These are phyloP conservation scores for Microcera coccophila DNA, from an alignment of 2,329 filamentous ascomycete species.

Conservation along the genomic window DNA sequence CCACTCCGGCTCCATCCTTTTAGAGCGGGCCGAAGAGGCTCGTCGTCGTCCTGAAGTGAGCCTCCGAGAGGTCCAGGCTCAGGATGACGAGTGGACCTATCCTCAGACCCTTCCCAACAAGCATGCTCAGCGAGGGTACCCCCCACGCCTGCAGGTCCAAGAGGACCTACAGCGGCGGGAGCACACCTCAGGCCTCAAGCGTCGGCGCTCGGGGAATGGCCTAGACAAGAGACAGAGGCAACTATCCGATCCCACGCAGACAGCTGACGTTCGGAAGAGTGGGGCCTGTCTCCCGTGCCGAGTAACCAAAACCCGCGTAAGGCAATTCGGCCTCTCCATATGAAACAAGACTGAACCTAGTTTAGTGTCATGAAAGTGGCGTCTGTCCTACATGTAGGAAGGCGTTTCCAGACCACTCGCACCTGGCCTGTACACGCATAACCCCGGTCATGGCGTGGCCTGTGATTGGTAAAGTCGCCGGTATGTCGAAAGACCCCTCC, in stretches of 20 bases:
- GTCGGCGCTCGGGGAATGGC: conserved; percentile 33
- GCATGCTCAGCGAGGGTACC: conserved; percentile 29
- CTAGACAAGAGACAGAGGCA: conserved; percentile 36
- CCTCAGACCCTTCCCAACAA: conserved; percentile 35
- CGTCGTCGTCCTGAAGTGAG: conserved; percentile 29
- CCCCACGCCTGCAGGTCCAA: conserved; percentile 31
- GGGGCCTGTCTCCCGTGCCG: conserved; percentile 48
- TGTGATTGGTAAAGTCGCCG: conserved; percentile 36
- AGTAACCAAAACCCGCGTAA: conserved; percentile 46
- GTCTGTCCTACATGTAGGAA: conserved; percentile 41
- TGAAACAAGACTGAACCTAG: conserved; percentile 27
- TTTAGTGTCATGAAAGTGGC: conserved; percentile 39
- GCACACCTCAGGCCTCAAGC: conserved; percentile 31
- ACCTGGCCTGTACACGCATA: conserved; percentile 38
- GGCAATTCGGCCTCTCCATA: conserved; percentile 23
- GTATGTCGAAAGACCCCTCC: conserved; percentile 28
- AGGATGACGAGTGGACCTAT: conserved; percentile 41
- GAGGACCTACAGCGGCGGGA: conserved; percentile 24
- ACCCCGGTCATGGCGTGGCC: conserved; percentile 37
- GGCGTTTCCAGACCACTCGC: conserved; percentile 38
- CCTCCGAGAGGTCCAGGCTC: conserved; percentile 34
- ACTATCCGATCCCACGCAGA: conserved; percentile 40
- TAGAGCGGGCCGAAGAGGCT: conserved; percentile 30
- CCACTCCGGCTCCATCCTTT: conserved; percentile 34
- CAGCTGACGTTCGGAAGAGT: conserved; percentile 46